Percentiles rank a stretch among this genome's conserved stretches.
Conservation (phyloP, 2,329 filamentous ascomycete species). For the Byssoonygena ceratinophila region DNA sequence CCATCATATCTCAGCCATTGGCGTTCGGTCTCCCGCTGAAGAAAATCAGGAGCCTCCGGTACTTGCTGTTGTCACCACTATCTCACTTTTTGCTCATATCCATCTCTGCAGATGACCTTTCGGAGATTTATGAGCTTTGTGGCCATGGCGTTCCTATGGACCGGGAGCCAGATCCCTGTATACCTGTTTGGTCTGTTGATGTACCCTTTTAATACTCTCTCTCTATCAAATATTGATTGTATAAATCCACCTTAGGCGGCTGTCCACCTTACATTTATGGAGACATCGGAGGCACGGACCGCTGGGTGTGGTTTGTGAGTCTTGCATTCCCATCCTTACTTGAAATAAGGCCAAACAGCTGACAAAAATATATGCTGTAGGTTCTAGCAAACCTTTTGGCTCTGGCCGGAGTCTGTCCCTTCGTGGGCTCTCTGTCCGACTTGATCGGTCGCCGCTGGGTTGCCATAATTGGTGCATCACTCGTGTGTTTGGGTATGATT, state of each 20-base stretch:
- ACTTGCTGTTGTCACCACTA: constrained; percentile 19
- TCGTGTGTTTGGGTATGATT: constrained; percentile 51
- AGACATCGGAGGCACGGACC: constrained; percentile 50
- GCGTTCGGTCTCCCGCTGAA: constrained; percentile 22
- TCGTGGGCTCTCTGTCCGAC: constrained; percentile 57
- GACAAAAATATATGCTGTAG: constrained; percentile 17
- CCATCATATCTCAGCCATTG: constrained; percentile 22
- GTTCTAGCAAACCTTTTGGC: constrained; percentile 45
- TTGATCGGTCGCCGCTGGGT: constrained; percentile 53
- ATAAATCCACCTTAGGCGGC: constrained; percentile 25
- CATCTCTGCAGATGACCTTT: constrained; percentile 8
- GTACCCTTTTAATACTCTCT: neutral
- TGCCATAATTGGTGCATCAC: constrained; percentile 43
- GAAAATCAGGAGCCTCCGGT: constrained; percentile 41
- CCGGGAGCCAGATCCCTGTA: constrained; percentile 50
- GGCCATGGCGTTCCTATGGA: constrained; percentile 53
- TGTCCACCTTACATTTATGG: constrained; percentile 48
- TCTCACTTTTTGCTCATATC: too few species aligned
- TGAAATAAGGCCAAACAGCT: neutral
- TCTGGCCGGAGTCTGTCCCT: constrained; percentile 48
- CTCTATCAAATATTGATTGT: neutral
- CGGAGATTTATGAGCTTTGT: constrained; percentile 44
- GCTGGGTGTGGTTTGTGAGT: constrained; percentile 51
- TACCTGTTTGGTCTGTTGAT: constrained; percentile 39
- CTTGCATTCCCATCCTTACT: too few species aligned